Evolutionary conservation across 1,284 basidiomycete species (phyloP).

Genomic region (Sporisorium exsertum): DNA sequence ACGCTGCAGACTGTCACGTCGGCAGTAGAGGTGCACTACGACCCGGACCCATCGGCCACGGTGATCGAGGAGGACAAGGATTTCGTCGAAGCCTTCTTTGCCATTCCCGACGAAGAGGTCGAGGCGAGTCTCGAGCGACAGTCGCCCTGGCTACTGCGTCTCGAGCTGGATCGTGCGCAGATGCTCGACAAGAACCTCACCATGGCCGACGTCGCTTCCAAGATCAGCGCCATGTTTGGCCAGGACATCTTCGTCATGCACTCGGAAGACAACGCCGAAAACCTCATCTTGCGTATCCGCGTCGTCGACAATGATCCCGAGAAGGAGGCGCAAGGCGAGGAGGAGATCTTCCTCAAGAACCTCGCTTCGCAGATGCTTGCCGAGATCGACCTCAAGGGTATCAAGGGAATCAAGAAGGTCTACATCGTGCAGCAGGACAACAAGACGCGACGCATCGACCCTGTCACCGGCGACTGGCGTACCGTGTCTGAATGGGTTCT

Average conservation of each 20-base stretch:
- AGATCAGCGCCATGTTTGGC: conserved; percentile 94
- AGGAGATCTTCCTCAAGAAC: conserved; percentile 95
- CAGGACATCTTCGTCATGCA: conserved; percentile 97
- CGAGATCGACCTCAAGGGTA: conserved; percentile 90
- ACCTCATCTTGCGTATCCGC: conserved; percentile 95
- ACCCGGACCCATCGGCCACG: conserved; percentile 90
- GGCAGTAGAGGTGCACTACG: conserved; percentile 97
- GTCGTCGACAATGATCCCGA: conserved; percentile 84
- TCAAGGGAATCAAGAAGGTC: conserved; percentile 88
- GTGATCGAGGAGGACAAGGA: conserved; percentile 95
- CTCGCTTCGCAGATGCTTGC: conserved; percentile 96
- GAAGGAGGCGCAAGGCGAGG: conserved; percentile 92
- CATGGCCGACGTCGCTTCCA: conserved; percentile 94
- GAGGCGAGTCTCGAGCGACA: conserved; percentile 89
- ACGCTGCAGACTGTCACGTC: conserved; percentile 94
- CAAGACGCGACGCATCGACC: conserved; percentile 72
- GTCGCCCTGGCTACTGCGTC: conserved; percentile 96
- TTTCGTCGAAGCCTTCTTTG: conserved; percentile 99
- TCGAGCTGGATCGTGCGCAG: conserved; percentile 95
- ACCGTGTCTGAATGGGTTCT: conserved; percentile 84
- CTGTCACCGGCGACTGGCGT: conserved; percentile 65
- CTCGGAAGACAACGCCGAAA: conserved; percentile 98
- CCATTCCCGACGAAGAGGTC: conserved; percentile 96
- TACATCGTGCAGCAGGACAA: conserved; percentile 92
- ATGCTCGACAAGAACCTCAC: conserved; percentile 97